Evolutionary conservation across 2,329 filamentous ascomycete species (phyloP).

Genomic region (Phaeoacremonium minimum): DNA sequence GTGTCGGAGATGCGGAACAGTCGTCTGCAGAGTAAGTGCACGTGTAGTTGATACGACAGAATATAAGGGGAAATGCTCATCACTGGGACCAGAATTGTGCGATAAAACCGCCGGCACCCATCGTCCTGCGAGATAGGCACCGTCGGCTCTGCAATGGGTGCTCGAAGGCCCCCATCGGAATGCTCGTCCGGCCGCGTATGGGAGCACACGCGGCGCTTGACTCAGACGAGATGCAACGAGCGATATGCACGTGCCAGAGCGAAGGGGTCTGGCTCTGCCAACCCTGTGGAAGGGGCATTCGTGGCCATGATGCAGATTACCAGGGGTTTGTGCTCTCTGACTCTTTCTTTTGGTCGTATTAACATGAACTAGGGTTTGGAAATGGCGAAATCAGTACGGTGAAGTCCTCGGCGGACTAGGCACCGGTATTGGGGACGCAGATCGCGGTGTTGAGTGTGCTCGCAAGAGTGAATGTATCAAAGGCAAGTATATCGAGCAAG

Average conservation of each 20-base stretch:
- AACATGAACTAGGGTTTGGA: constrained; percentile 61
- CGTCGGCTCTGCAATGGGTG: constrained; percentile 78
- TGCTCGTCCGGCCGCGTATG: constrained; percentile 41
- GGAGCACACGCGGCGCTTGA: constrained; percentile 41
- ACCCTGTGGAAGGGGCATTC: constrained; percentile 72
- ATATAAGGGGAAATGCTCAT: too few species aligned
- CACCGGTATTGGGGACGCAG: constrained; percentile 82
- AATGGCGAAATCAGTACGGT: constrained; percentile 82
- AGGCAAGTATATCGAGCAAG: constrained; percentile 72
- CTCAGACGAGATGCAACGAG: constrained; percentile 52
- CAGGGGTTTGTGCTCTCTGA: constrained; percentile 35
- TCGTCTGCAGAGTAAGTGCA: constrained; percentile 74
- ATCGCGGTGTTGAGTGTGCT: constrained; percentile 84
- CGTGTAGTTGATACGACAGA: too few species aligned
- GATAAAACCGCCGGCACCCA: constrained; percentile 71
- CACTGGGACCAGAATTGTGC: constrained; percentile 72
- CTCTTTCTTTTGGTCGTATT: constrained; percentile 3
- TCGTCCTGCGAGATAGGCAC: constrained; percentile 67
- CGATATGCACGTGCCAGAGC: constrained; percentile 46
- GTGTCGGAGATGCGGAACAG: constrained; percentile 71
- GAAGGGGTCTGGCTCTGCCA: constrained; percentile 79
- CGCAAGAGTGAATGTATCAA: constrained; percentile 74
- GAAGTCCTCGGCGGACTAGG: constrained; percentile 77
- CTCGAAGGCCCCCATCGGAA: constrained; percentile 62
- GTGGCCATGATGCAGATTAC: constrained; percentile 55